A percentile compares a stretch with the other conserved stretches of the same genome.
Conservation (phyloP, 2,329 filamentous ascomycete genomes). For the Monosporascus cannonballus region DNA sequence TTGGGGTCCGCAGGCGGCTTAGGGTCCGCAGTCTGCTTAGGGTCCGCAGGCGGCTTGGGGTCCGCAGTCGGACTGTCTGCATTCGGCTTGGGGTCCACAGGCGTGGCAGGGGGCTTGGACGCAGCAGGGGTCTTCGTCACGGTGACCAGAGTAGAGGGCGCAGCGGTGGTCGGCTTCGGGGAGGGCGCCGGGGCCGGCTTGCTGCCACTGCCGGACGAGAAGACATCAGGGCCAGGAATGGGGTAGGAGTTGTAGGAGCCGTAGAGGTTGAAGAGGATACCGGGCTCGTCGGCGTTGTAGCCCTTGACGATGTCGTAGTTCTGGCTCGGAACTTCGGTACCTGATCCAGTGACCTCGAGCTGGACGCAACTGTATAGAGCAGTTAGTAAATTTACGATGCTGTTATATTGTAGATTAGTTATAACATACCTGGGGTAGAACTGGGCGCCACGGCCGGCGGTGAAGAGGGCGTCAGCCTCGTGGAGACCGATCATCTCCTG, state of each 20-base stretch:
- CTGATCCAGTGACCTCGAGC: slow-evolving; percentile 50
- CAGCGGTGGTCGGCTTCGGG: background rate
- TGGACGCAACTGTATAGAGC: slow-evolving; percentile 42
- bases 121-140: background rate
- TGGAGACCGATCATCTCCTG: slow-evolving; percentile 51
- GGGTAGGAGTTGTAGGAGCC: slow-evolving; percentile 20
- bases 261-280: slow-evolving; percentile 57
- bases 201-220: slow-evolving; percentile 15
- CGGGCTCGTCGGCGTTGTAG: slow-evolving; percentile 51
- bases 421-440: slow-evolving; percentile 39
- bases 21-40: background rate
- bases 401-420: no score
- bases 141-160: background rate
- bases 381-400: no score
- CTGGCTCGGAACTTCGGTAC: slow-evolving; percentile 38
- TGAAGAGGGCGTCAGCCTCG: slow-evolving; percentile 31
- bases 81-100: background rate
- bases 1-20: background rate
- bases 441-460: slow-evolving; percentile 37
- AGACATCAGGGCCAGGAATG: slow-evolving; percentile 31
- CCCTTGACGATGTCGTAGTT: slow-evolving; percentile 43
- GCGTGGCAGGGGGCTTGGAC: background rate
- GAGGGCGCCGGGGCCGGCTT: background rate
- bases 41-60: background rate
- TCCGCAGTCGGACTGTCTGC: no score